Evolutionary conservation across 129 eudicot species (phyloP).

Genomic region (Solidago caesia): DNA sequence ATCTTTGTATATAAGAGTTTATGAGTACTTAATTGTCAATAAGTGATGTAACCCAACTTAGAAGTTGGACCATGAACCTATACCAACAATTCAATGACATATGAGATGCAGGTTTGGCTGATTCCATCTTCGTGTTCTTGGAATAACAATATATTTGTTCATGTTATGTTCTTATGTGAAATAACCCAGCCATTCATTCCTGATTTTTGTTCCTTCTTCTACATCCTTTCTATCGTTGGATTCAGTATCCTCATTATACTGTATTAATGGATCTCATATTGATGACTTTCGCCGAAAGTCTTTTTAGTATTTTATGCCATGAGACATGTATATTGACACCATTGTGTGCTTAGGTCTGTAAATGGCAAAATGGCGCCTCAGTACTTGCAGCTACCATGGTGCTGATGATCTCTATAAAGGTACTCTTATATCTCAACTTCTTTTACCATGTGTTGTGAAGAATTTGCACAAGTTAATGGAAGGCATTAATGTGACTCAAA

Average conservation of each 20-base stretch:
- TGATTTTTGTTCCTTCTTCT: background rate
- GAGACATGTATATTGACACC: constrained; percentile 8
- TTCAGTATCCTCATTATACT: background rate
- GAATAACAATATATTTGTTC: no score
- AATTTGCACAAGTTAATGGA: background rate
- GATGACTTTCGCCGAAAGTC: constrained; percentile 6
- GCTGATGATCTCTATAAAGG: constrained; percentile 85
- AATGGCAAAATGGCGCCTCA: constrained; percentile 36
- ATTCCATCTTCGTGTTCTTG: no score
- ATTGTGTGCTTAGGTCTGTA: constrained; percentile 52
- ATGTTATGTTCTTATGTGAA: no score
- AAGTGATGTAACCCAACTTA: no score
- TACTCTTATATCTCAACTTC: constrained; percentile 24
- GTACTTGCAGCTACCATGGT: constrained; percentile 68
- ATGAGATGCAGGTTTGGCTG: no score
- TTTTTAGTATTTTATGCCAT: constrained; percentile 20
- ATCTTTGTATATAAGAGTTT: no score
- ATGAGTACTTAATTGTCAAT: no score
- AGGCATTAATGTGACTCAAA: background rate
- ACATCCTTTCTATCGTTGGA: background rate
- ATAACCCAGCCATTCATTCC: no score
- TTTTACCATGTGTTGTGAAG: background rate
- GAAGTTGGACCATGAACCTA: no score
- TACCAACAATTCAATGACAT: no score
- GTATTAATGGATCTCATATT: background rate